Percentiles rank a stretch among this genome's conserved stretches.
These are phyloP conservation scores for Crassisporium funariophilum DNA, from an alignment of 768 basidiomycete species.

Conservation along the genomic window DNA sequence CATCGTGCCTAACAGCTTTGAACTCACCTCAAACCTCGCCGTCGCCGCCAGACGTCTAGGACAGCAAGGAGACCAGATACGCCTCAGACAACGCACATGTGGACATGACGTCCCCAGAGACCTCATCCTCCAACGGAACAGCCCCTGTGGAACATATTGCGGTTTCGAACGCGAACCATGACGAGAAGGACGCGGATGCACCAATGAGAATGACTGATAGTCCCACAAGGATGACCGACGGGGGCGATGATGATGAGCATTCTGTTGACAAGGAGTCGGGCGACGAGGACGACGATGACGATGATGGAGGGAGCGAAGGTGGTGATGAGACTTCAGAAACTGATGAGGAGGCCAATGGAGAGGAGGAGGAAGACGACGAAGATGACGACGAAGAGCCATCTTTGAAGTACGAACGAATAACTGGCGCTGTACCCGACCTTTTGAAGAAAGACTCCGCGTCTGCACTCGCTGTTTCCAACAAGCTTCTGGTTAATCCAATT, in stretches of 20 bases:
- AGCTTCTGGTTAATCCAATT: conserved; percentile 58
- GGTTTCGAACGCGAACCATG: conserved; percentile 8
- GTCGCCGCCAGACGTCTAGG: too few species aligned
- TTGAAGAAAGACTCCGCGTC: conserved; percentile 91
- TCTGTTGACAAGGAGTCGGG: background rate
- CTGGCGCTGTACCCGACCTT: conserved; percentile 70
- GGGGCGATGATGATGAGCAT: conserved; percentile 12
- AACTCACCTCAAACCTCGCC: too few species aligned
- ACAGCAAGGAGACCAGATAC: background rate
- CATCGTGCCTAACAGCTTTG: too few species aligned
- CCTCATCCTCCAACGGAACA: conserved; percentile 4
- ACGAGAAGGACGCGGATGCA: conserved; percentile 6
- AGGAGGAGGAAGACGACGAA: conserved; percentile 27
- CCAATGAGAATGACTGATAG: conserved; percentile 10
- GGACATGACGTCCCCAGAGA: conserved; percentile 4
- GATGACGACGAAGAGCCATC: conserved; percentile 87
- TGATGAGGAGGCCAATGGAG: conserved; percentile 23
- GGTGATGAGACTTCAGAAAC: background rate
- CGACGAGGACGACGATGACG: conserved; percentile 13
- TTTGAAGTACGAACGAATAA: conserved; percentile 87
- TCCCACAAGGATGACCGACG: conserved; percentile 12
- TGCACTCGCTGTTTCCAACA: conserved; percentile 73
- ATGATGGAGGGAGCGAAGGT: too few species aligned
- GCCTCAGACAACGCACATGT: background rate
- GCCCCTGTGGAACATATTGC: conserved; percentile 6